These are phyloP conservation scores for Hanseniaspora mollemarum DNA, from an alignment of 805 yeast species.

Conservation along the genomic window DNA sequence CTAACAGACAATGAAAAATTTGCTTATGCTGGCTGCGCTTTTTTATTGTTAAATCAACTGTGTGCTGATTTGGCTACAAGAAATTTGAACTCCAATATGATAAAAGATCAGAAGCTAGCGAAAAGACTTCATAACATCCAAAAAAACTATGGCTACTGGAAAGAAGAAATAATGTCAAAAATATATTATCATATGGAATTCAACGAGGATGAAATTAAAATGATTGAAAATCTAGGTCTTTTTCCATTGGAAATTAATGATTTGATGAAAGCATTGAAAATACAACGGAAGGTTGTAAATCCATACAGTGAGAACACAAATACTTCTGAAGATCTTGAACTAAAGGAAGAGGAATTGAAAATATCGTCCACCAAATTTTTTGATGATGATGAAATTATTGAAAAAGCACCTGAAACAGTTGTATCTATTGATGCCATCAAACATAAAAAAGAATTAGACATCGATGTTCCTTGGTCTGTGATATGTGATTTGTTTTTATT, in stretches of 20 bases:
- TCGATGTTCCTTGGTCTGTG: conserved; percentile 87
- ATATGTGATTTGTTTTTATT: conserved; percentile 80
- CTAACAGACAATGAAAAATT: conserved; percentile 73
- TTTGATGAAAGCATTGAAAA: conserved; percentile 50
- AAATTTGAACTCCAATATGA: conserved; percentile 40
- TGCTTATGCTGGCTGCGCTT: conserved; percentile 80
- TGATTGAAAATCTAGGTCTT: conserved; percentile 75
- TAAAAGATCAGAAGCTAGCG: conserved; percentile 39
- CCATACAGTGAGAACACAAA: conserved; percentile 31
- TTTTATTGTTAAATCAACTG: conserved; percentile 65
- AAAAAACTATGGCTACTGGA: conserved; percentile 76
- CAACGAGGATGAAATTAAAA: conserved; percentile 58
- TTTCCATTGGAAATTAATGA: conserved; percentile 75
- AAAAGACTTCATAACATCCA: conserved; percentile 55
- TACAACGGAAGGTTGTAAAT: conserved; percentile 40
- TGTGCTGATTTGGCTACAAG: conserved; percentile 64
- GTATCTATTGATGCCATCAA: conserved; percentile 29
- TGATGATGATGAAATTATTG: neutral
- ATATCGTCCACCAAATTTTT: conserved; percentile 3
- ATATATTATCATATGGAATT: conserved; percentile 75
- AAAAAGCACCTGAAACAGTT: conserved; percentile 18
- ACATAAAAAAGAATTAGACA: conserved; percentile 35
- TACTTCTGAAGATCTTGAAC: conserved; percentile 14
- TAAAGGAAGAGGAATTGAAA: conserved; percentile 13
- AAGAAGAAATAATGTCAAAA: conserved; percentile 55